phyloP scores from a whole-genome alignment of 805 yeast genomes.

The Metschnikowia kofuensis region DNA sequence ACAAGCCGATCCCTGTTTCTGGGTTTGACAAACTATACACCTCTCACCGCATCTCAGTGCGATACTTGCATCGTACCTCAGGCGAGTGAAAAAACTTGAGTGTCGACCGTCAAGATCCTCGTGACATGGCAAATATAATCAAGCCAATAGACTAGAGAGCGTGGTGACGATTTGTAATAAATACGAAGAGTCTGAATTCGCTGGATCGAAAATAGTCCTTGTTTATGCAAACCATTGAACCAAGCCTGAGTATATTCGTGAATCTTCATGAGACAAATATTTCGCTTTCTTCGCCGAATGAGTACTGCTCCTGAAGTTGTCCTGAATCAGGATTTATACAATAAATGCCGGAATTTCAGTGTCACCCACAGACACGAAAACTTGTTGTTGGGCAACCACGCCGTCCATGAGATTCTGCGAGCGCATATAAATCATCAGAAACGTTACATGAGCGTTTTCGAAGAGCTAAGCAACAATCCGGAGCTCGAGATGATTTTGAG shows the following conservation, averaged over 20 bases:
- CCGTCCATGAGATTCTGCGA: background rate
- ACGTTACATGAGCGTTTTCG: constrained; percentile 8
- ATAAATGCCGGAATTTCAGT: constrained; percentile 9
- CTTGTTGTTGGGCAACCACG: background rate
- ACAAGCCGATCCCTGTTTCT: too few relatives aligned
- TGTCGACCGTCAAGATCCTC: too few relatives aligned
- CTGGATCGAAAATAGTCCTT: too few relatives aligned
- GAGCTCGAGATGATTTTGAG: constrained; percentile 9
- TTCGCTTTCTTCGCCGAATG: constrained; percentile 10
- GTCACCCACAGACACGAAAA: constrained; percentile 10
- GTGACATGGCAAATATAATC: too few relatives aligned
- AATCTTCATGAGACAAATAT: constrained; percentile 7
- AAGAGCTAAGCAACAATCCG: constrained; percentile 9
- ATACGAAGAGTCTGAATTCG: background rate
- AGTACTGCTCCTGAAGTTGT: constrained; percentile 15
- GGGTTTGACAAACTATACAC: too few relatives aligned
- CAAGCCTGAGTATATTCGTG: constrained; percentile 1
- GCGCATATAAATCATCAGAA: constrained; percentile 2
- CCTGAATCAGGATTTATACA: constrained; percentile 25
- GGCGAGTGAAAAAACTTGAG: too few relatives aligned
- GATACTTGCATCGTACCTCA: too few relatives aligned
- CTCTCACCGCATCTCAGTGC: too few relatives aligned
- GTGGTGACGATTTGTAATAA: background rate
- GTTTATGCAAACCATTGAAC: background rate
- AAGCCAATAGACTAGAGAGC: too few relatives aligned